These are phyloP conservation scores for Capsella bursapastoris DNA, from an alignment of 345 rosid genomes.

Conservation along the genomic window DNA sequence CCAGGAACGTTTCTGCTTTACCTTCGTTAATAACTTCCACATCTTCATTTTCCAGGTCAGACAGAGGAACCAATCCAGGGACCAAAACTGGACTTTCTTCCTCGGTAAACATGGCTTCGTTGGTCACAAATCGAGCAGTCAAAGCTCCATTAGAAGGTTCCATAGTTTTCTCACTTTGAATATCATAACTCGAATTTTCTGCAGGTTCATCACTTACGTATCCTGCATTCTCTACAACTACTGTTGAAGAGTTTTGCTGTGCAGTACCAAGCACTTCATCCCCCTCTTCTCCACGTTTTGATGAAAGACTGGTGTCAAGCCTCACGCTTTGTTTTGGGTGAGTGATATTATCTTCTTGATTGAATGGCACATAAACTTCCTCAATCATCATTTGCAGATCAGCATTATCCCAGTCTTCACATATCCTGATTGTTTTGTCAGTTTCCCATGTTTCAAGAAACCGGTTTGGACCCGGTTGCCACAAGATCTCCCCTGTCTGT, in stretches of 20 bases:
- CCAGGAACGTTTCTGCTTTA: slow-evolving; percentile 38
- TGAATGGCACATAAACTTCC: slow-evolving; percentile 46
- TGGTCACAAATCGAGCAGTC: slow-evolving; percentile 21
- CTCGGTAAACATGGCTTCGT: slow-evolving; percentile 44
- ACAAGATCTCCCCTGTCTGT: slow-evolving; percentile 48
- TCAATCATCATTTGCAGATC: slow-evolving; percentile 60
- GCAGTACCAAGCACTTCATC: slow-evolving; percentile 21
- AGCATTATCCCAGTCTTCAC: slow-evolving; percentile 81
- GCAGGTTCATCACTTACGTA: slow-evolving; percentile 35
- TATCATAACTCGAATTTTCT: slow-evolving; percentile 27
- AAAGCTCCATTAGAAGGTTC: slow-evolving; percentile 31
- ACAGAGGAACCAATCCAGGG: slow-evolving; percentile 61
- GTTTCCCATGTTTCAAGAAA: slow-evolving; percentile 61
- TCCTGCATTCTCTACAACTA: slow-evolving; percentile 50
- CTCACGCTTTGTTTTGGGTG: slow-evolving; percentile 33
- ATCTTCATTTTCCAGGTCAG: slow-evolving; percentile 42
- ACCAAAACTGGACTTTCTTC: slow-evolving; percentile 65
- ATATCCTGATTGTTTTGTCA: slow-evolving; percentile 51
- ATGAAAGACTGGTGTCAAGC: slow-evolving; percentile 16
- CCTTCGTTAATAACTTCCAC: slow-evolving; percentile 38
- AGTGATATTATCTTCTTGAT: slow-evolving; percentile 24
- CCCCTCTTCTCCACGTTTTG: slow-evolving; percentile 20
- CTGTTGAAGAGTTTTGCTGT: slow-evolving; percentile 39
- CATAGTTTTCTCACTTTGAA: slow-evolving; percentile 30
- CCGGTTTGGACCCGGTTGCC: slow-evolving; percentile 89